Conservation (phyloP, 345 rosid genomes). For the Noccaea caerulescens region DNA sequence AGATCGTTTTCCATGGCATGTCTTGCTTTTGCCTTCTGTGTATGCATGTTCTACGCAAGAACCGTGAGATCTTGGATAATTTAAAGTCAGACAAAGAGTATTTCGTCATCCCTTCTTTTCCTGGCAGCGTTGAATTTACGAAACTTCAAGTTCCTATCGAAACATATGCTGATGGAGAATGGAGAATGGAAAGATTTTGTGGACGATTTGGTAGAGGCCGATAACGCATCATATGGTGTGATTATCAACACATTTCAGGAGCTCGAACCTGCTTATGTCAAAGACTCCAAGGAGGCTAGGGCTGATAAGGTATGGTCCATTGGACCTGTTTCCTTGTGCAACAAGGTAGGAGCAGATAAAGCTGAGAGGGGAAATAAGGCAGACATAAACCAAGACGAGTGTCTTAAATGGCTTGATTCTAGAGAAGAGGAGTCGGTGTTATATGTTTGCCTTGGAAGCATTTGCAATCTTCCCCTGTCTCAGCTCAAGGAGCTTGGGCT, state of each 20-base stretch:
- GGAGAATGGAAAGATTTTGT: constrained; percentile 10
- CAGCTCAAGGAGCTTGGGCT: constrained; percentile 54
- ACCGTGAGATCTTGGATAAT: constrained; percentile 29
- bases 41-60: background rate
- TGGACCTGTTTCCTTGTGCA: constrained; percentile 53
- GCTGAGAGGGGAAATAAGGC: constrained; percentile 52
- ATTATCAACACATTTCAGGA: constrained; percentile 54
- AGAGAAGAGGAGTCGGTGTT: constrained; percentile 41
- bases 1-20: constrained; percentile 60
- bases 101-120: constrained; percentile 47
- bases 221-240: constrained; percentile 44
- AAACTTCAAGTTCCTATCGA: background rate
- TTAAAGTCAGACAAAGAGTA: constrained; percentile 25
- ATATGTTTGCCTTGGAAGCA: constrained; percentile 58
- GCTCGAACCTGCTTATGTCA: constrained; percentile 44
- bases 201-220: constrained; percentile 33
- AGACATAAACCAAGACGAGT: constrained; percentile 18
- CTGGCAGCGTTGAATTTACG: constrained; percentile 48
- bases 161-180: background rate
- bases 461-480: constrained; percentile 29
- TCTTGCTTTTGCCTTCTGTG: constrained; percentile 45
- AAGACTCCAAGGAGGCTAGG: constrained; percentile 41
- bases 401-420: constrained; percentile 54
- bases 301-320: constrained; percentile 51
- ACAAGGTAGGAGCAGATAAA: constrained; percentile 36